A percentile compares a stretch with the other conserved stretches of the same genome.
phyloP scores from a whole-genome alignment of 768 basidiomycete species.

The Leccinum imitatum region DNA sequence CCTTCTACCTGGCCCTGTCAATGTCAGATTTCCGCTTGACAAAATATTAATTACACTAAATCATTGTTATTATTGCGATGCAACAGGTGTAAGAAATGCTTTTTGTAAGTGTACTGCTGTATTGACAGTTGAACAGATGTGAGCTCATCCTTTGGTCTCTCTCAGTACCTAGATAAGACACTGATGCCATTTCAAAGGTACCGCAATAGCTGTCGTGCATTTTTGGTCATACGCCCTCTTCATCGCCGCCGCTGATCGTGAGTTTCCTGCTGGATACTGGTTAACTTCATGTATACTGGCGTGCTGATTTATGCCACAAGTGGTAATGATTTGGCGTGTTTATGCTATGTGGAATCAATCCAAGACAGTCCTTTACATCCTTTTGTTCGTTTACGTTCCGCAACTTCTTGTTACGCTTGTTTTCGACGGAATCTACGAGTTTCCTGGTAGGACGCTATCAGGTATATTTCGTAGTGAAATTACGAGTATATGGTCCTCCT shows the following conservation, averaged over 20 bases:
- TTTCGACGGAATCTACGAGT: conserved; percentile 1
- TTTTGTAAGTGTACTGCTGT: not conserved
- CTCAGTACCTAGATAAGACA: not conserved
- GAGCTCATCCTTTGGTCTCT: not conserved
- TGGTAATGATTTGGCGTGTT: conserved; percentile 18
- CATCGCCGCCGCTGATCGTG: conserved; percentile 15
- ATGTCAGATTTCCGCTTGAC: conserved; percentile 1
- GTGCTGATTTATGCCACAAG: not conserved
- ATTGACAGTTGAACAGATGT: conserved; percentile 8
- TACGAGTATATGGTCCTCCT: not conserved
- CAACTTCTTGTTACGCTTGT: not conserved
- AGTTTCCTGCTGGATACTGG: not conserved
- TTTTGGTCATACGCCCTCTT: conserved; percentile 16
- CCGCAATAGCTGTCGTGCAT: not conserved
- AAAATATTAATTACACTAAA: not conserved
- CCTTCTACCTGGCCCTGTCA: conserved; percentile 9
- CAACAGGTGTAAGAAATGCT: conserved; percentile 7
- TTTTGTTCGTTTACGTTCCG: conserved; percentile 1
- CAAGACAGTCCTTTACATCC: conserved; percentile 5
- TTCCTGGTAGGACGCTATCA: not conserved
- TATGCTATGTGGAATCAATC: conserved; percentile 18
- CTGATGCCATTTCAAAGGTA: conserved; percentile 1
- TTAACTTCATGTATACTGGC: not conserved
- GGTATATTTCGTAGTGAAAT: conserved; percentile 1
- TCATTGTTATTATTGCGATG: not conserved